Base-by-base conservation (phyloP, 306 rosid genomes). In the Dalbergia oliveri region DNA sequence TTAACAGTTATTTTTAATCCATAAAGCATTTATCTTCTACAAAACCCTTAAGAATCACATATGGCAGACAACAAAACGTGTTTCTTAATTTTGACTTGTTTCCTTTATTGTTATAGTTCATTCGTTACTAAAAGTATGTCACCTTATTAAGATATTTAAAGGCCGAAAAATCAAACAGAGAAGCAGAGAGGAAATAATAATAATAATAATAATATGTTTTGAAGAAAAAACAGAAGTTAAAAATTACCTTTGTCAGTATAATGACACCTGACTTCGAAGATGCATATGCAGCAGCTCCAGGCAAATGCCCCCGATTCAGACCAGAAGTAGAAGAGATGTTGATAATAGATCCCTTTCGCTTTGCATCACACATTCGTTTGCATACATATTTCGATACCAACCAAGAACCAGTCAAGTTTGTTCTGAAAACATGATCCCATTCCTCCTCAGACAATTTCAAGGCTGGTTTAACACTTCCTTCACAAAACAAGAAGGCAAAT, bases 381-480 rank as follows among this genome's bases (percentile, higher is more conserved):
- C 90, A 83, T 19, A 92, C 90, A 64, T 81, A 85, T 39, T 89
- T 94, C 26, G 98, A 86, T 71, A 94, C 93, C 90, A 94, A 72
- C 97, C 97, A 94, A 49, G 86, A 75, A 34, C 98, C 94, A 0
- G 83, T 90, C 15, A 94, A 70, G 89, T 94, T 94, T 26, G 93
- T 94, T 69, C 49, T 84, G 60, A 94, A 23, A 8, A 76, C 89
- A 18, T 68, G 21, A 80, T 87, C 76, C 98, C 98, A 94, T 79
- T 94, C 98, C 73, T 88, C 88, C 80, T 90, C 95, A 4, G 91
- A 72, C 79, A 90, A 81, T 43, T 88, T 84, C 75, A 94, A 50
- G 3, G 95, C 53, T 51, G 94, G 84, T 43, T 50, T 89, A 59
- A 94, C 96, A 67, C n/a, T 88, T 14, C 98, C 97, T 92, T 44